Percentiles rank a stretch among this genome's conserved stretches.
Evolutionary conservation across 1,139 yeast species (phyloP).

Genomic region (Candida freyschussii): DNA sequence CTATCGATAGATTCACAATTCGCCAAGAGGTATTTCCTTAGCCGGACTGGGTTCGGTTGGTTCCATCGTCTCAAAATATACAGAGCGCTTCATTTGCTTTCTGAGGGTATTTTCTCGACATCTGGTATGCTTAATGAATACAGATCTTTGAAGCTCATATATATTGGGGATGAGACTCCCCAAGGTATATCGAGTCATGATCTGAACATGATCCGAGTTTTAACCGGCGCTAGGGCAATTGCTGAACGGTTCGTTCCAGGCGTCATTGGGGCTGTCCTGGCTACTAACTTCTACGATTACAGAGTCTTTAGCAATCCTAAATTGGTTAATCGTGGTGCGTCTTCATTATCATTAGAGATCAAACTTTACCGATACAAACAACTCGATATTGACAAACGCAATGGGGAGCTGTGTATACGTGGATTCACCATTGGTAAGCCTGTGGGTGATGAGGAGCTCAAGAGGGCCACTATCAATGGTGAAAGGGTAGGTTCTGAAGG

Average conservation of each 20-base stretch:
- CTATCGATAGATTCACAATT: slow-evolving; percentile 8
- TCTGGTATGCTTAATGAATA: slow-evolving; percentile 26
- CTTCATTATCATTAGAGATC: slow-evolving; percentile 33
- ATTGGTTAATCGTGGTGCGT: slow-evolving; percentile 30
- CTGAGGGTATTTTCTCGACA: slow-evolving; percentile 37
- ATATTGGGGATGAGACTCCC: slow-evolving; percentile 24
- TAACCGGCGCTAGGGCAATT: slow-evolving; percentile 46
- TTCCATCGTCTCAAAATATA: slow-evolving; percentile 20
- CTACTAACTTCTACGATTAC: slow-evolving; percentile 60
- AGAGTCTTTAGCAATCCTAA: slow-evolving; percentile 37
- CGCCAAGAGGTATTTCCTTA: slow-evolving; percentile 3
- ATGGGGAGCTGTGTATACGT: slow-evolving; percentile 52
- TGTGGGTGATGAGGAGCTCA: slow-evolving; percentile 27
- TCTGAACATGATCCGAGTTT: slow-evolving; percentile 42
- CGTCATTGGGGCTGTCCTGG: slow-evolving; percentile 53
- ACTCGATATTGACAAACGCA: slow-evolving; percentile 32
- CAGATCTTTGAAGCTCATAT: slow-evolving; percentile 36
- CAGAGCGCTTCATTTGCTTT: slow-evolving; percentile 32
- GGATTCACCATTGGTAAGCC: slow-evolving; percentile 66
- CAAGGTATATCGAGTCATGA: slow-evolving; percentile 27
- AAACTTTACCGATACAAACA: slow-evolving; percentile 38
- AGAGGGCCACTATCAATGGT: slow-evolving; percentile 28
- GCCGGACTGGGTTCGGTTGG: neutral
- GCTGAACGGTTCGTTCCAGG: slow-evolving; percentile 45
- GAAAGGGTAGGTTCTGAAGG: slow-evolving; percentile 48